Base-by-base conservation (phyloP, 2,329 filamentous ascomycete genomes). In the Pyrenophora seminiperda region DNA sequence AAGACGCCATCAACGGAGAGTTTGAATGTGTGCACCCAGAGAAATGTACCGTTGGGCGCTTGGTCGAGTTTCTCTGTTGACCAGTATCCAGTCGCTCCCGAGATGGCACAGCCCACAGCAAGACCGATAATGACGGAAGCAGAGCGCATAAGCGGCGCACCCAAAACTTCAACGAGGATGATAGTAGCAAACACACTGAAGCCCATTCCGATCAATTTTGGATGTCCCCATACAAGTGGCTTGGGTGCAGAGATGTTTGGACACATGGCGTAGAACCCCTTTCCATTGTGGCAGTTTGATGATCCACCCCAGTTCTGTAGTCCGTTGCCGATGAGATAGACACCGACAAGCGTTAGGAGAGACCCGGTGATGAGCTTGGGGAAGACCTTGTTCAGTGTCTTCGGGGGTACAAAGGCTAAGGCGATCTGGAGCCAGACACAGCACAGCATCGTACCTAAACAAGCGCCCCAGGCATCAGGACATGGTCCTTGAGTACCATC, bases 361-460 rank as follows among this genome's bases (percentile, higher is more conserved):
- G 54, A 54, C 3, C 65, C 63, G 9, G 64, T 68, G 17, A 68
- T 59, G 9, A 65, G 54, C 43, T 66, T 65, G 1, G 65, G 63
- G 24, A 68, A 67, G 10, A 67, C 15, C 7, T 44, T 56, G 36
- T 65, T 65, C 3, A 68, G 43, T 1, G 59, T 46, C 32, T 53
- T 61, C 1, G 64, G 63, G 7, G 64, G 64, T 1, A 68, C 61
- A 17, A 68, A 63, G 14, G 62, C 56, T 58, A 67, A 59, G 17
- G 45, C 51, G 29, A 59, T 51, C 22, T 61, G 59, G 4, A 66
- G 54, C 62, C 74, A 77, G 4, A 76, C 75, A 4, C 75, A 77
- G 51, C 76, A 78, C 9, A 79, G 63, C 56, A 77, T 75, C 7
- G 60, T 64, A 6, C 64, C 63, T 7, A 67, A 39, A 14, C 60